A percentile compares a stretch with the other conserved stretches of the same genome.
These are phyloP conservation scores for Favolaschia claudopus DNA, from an alignment of 768 basidiomycete species.

Conservation along the genomic window DNA sequence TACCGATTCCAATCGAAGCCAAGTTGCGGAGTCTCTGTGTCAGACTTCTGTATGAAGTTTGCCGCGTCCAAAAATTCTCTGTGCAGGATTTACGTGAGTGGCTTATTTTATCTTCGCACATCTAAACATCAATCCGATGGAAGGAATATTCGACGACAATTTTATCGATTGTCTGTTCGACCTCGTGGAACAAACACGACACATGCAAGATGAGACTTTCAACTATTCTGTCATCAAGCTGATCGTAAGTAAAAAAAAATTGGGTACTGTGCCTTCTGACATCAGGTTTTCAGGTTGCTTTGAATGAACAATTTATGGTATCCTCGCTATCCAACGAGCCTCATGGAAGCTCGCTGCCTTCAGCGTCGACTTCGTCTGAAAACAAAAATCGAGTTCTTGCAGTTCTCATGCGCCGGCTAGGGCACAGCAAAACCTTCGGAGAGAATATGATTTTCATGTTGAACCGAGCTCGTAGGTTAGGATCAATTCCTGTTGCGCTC, in stretches of 20 bases:
- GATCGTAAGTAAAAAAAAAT: slow-evolving; percentile 63
- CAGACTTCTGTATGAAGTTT: slow-evolving; percentile 89
- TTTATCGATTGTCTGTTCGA: slow-evolving; percentile 94
- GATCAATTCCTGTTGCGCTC: neutral
- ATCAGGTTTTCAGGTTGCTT: slow-evolving; percentile 67
- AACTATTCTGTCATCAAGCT: slow-evolving; percentile 97
- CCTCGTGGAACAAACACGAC: slow-evolving; percentile 90
- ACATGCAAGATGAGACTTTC: slow-evolving; percentile 89
- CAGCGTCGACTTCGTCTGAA: slow-evolving; percentile 43
- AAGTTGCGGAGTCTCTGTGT: slow-evolving; percentile 78
- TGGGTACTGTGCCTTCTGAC: neutral
- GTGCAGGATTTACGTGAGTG: slow-evolving; percentile 79
- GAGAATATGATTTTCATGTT: slow-evolving; percentile 99
- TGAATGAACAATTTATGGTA: slow-evolving; percentile 99
- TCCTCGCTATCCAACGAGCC: slow-evolving; percentile 59
- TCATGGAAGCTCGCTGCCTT: neutral
- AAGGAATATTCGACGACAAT: slow-evolving; percentile 80
- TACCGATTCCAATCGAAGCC: slow-evolving; percentile 82
- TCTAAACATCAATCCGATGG: slow-evolving; percentile 3
- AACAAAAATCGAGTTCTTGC: slow-evolving; percentile 80
- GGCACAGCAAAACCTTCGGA: slow-evolving; percentile 93
- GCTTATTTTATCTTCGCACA: neutral
- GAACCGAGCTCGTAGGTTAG: slow-evolving; percentile 86
- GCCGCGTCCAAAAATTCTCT: slow-evolving; percentile 86
- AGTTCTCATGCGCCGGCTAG: slow-evolving; percentile 83